These are phyloP conservation scores for Kodamaea suecica DNA, from an alignment of 1,139 yeast species.

Conservation along the genomic window DNA sequence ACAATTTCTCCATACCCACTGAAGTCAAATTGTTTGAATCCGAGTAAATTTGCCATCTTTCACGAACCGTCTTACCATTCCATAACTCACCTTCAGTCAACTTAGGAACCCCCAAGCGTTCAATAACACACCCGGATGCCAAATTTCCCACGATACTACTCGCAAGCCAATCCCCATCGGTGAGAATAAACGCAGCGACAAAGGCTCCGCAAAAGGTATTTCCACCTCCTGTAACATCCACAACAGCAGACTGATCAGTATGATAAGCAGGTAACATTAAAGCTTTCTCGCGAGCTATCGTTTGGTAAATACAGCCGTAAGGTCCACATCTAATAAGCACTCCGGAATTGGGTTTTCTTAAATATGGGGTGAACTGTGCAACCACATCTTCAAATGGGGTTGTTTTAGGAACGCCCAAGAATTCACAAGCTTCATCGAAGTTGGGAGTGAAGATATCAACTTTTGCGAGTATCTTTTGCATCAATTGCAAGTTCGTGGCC, in stretches of 20 bases:
- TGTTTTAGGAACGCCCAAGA: constrained; percentile 34
- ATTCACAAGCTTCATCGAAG: constrained; percentile 71
- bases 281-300: constrained; percentile 13
- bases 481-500: constrained; percentile 42
- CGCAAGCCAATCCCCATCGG: constrained; percentile 45
- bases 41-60: constrained; percentile 29
- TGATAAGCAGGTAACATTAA: constrained; percentile 74
- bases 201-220: constrained; percentile 85
- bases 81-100: constrained; percentile 38
- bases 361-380: constrained; percentile 32
- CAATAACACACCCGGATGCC: constrained; percentile 78
- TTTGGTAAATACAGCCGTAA: constrained; percentile 50
- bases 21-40: constrained; percentile 1
- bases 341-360: constrained; percentile 41
- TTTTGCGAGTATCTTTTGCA: constrained; percentile 40
- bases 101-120: constrained; percentile 69
- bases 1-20: neutral
- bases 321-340: constrained; percentile 70
- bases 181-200: constrained; percentile 54
- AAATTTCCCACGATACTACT: constrained; percentile 71
- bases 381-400: constrained; percentile 32
- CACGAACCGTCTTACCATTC: constrained; percentile 47
- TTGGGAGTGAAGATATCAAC: constrained; percentile 78
- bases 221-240: constrained; percentile 95
- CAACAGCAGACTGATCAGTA: constrained; percentile 45